Base-by-base conservation (phyloP, 768 basidiomycete genomes). In the Mycena filopes region DNA sequence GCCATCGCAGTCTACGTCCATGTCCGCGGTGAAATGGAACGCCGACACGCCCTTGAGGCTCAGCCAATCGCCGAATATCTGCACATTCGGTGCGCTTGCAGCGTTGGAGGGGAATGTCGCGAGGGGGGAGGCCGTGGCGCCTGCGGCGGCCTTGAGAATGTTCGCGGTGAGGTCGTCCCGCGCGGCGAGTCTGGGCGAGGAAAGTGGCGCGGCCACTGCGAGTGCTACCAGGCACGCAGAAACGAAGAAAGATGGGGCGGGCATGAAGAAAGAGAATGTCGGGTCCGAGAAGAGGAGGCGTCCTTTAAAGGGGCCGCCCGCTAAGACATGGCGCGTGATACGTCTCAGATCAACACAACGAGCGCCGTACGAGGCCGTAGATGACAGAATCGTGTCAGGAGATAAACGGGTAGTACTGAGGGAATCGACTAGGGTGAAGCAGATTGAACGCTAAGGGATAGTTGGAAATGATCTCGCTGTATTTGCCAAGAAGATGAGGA, bases 1-100 rank as follows among this genome's bases (percentile, higher is more conserved):
- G 13, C 51, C 38, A 16, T 54, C 51, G n/a, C 51, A 54, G 51
- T 54, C 51, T 13, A 54, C 51, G 29, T 54, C 51, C 51, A 54
- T 54, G 21, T 54, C 51, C 0, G 51, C 33, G 23, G 41, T 38
- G 25, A 54, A 54, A 41, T 54, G 51, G 21, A 54, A 23, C 1
- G 40, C 51, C 21, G 51, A 54, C 5, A 54, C 36, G 33, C 40
- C 36, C 6, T 10, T 11, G 36, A 26, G 51, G 16, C 23, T 41
- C 21, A 36, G 4, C 51, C 48, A 49, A n/a, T 49, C 29, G 9
- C 48, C 48, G 29, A 49, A 49, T 31, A 49, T 33, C 8, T 31
- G 9, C 9, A 49, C 48, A 33, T 49, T 31, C 15, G 48, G 26
- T n/a, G 28, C 20, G 4, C 29, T 18, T 18, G 48, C 48, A 18